phyloP scores from a whole-genome alignment of 2,329 filamentous ascomycete species.

The Cercospora beticola region DNA sequence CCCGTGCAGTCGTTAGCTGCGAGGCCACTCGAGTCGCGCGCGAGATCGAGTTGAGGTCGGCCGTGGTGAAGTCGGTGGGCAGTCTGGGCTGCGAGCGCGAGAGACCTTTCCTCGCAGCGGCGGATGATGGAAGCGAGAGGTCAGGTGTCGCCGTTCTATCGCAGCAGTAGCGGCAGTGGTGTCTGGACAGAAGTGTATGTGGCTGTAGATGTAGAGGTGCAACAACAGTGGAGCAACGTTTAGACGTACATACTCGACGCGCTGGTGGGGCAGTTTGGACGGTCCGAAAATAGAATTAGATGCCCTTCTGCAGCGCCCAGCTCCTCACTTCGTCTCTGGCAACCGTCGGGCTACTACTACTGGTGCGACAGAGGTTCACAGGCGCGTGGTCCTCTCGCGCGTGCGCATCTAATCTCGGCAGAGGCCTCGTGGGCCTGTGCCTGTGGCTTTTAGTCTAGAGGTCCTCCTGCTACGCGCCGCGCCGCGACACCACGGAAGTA shows the following conservation, averaged over 20 bases:
- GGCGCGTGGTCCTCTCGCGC: background rate
- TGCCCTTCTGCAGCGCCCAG: background rate
- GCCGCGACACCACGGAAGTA: background rate
- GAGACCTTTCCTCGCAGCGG: background rate
- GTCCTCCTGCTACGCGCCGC: background rate
- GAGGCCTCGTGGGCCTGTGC: background rate
- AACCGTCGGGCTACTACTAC: background rate
- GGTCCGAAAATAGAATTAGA: background rate
- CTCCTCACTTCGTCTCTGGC: background rate
- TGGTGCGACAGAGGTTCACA: background rate
- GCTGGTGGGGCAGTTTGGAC: background rate
- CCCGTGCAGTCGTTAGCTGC: conserved; percentile 48
- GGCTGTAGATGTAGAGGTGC: background rate
- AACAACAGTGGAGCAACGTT: background rate
- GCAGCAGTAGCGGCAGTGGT: background rate
- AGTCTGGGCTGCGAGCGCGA: background rate
- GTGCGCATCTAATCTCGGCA: background rate
- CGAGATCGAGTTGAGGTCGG: conserved; percentile 13
- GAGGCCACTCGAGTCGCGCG: conserved; percentile 9
- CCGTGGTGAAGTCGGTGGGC: conserved; percentile 10
- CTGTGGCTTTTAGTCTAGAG: background rate
- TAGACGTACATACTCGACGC: background rate
- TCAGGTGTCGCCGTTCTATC: background rate
- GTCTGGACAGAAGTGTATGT: background rate
- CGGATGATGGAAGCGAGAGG: background rate